Base-by-base conservation (phyloP, 345 rosid species). In the Hibiscus syriacus region DNA sequence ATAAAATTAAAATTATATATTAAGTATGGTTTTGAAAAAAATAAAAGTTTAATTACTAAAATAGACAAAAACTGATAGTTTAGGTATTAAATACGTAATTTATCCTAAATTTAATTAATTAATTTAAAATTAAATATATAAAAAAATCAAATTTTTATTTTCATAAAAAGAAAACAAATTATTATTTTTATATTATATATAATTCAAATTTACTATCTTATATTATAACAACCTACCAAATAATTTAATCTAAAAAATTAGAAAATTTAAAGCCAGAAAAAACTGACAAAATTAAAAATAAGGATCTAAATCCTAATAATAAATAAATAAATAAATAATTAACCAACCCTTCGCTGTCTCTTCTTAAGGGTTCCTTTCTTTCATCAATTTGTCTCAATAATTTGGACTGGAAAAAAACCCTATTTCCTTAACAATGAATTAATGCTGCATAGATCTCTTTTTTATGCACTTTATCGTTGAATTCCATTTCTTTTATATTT, bases 291-390 rank as follows among this genome's bases (percentile, higher is more conserved):
- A 6, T 49, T 1, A 39, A 38, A 38, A 48, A 49, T 5, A 7
- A 17, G 2, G 1, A 46, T n/a, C n/a, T n/a, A n/a, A n/a, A n/a
- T 46, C 50, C 19, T 2, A 62, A 27, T 14, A 61, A 22, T 36
- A 60, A 36, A 20, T 8, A n/a, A n/a, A n/a, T n/a, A n/a, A n/a
- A n/a, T n/a, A n/a, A n/a, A n/a, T n/a, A 36, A 60, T 19, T 17
- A 30, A 55, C 4, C 2, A 52, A 49, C 34, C 23, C 16, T 16
- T 64, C 38, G 38, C 62, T 59, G 61, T 76, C 72, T 38, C 66
- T 34, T 67, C 63, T 52, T 64, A 54, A 67, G 66, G 69, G 72
- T 71, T 75, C 65, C 59, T 14, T 20, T 30, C 13, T 73, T 55
- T n/a, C 45, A n/a, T 14, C 5, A 32, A 45, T 34, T 32, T 63